Evolutionary conservation across 2,329 filamentous ascomycete genomes (phyloP).

Genomic region (Claviceps purpurea): DNA sequence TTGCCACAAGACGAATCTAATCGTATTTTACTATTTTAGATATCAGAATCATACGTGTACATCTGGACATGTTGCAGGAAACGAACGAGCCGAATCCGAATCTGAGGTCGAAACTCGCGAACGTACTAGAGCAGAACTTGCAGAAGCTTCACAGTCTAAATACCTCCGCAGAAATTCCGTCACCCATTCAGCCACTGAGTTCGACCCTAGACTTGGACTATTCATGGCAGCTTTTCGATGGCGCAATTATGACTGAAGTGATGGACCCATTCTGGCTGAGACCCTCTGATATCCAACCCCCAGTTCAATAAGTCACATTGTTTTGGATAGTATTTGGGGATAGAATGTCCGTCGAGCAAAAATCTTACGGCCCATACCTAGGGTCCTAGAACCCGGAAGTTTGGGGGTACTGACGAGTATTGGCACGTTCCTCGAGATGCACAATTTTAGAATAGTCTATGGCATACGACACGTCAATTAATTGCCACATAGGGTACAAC

Average conservation of each 20-base stretch:
- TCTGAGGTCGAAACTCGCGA: conserved; percentile 9
- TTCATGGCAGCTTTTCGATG: conserved; percentile 11
- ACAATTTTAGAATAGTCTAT: no score
- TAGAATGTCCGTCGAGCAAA: neutral
- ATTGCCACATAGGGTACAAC: no score
- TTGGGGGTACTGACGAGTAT: no score
- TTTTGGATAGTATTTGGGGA: neutral
- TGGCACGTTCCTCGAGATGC: no score
- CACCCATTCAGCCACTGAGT: conserved; percentile 6
- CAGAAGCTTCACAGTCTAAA: conserved; percentile 13
- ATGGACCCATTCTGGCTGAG: conserved; percentile 3
- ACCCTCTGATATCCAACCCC: neutral
- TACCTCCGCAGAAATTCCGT: neutral
- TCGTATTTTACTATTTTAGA: conserved; percentile 8
- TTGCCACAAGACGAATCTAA: neutral
- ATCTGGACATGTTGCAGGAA: conserved; percentile 15
- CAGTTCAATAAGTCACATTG: neutral
- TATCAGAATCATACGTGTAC: conserved; percentile 15
- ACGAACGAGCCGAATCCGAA: conserved; percentile 16
- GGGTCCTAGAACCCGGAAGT: neutral
- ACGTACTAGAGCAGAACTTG: conserved; percentile 14
- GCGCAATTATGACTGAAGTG: conserved; percentile 5
- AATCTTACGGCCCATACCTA: no score
- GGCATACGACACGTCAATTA: no score
- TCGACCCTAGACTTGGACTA: conserved; percentile 7